phyloP scores from a whole-genome alignment of 108 stramenopile species.

The Pseudonitzschia pungens region DNA sequence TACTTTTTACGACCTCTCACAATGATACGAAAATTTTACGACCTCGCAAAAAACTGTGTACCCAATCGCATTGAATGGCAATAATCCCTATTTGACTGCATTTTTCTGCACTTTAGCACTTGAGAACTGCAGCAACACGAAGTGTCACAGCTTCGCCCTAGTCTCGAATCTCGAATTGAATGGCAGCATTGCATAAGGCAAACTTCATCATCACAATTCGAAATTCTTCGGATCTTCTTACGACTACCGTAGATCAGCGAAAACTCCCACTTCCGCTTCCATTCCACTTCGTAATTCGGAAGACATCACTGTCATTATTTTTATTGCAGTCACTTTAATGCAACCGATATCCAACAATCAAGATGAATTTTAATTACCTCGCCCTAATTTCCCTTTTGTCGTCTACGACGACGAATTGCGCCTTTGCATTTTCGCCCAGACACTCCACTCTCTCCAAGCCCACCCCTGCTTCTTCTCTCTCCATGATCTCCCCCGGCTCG shows the following conservation, averaged over 20 bases:
- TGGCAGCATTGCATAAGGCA: background rate
- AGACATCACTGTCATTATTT: background rate
- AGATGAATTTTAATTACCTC: slow-evolving; percentile 7
- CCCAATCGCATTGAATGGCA: background rate
- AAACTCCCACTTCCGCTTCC: background rate
- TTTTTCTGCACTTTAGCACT: background rate
- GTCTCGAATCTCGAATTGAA: background rate
- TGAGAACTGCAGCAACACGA: background rate
- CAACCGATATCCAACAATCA: background rate
- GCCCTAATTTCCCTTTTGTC: slow-evolving; percentile 1
- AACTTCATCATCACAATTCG: background rate
- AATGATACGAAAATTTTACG: background rate
- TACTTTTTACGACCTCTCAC: background rate
- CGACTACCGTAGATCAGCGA: no score
- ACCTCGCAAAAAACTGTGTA: background rate
- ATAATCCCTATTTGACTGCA: no score
- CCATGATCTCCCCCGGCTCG: slow-evolving; percentile 6
- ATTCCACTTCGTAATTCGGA: background rate
- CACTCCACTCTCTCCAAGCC: background rate
- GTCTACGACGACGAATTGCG: background rate
- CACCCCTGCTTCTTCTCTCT: background rate
- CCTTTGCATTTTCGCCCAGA: background rate
- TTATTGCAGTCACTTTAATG: background rate
- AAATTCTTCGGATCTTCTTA: background rate
- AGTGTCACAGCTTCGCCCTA: background rate